These are phyloP conservation scores for Ilex aquifolium DNA, from an alignment of 257 asterid species.

Conservation along the genomic window DNA sequence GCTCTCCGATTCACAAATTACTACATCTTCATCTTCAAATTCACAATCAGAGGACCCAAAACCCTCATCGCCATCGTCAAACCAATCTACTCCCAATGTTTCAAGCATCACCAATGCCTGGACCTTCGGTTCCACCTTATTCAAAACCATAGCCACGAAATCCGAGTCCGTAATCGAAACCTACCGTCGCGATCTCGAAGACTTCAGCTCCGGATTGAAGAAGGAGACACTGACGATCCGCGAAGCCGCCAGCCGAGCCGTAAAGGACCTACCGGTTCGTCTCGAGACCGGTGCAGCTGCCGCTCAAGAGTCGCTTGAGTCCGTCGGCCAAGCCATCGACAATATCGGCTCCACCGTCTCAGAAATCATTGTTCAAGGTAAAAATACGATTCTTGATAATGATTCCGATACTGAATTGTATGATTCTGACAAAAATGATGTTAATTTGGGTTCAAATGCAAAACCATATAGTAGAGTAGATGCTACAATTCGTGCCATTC, in stretches of 20 bases:
- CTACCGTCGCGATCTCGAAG: conserved; percentile 71
- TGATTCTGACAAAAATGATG: conserved; percentile 26
- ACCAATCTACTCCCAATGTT: conserved; percentile 10
- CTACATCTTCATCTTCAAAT: conserved; percentile 27
- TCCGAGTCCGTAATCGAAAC: conserved; percentile 67
- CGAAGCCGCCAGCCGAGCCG: conserved; percentile 72
- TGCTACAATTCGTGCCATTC: conserved; percentile 45
- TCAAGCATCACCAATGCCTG: conserved; percentile 29
- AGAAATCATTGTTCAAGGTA: conserved; percentile 47
- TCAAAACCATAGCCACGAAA: conserved; percentile 57
- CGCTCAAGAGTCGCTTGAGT: conserved; percentile 78
- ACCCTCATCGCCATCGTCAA: background rate
- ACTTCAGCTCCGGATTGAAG: conserved; percentile 60
- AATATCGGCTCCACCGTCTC: conserved; percentile 59
- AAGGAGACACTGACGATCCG: conserved; percentile 66
- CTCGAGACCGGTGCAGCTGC: conserved; percentile 82
- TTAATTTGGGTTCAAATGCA: conserved; percentile 10
- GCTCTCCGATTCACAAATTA: conserved; percentile 23
- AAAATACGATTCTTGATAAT: conserved; percentile 47
- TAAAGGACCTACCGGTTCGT: conserved; percentile 60
- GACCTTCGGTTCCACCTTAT: conserved; percentile 56
- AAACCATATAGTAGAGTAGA: conserved; percentile 80
- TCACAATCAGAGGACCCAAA: conserved; percentile 1
- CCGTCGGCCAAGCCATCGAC: conserved; percentile 81
- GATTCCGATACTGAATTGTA: background rate